Evolutionary conservation across 2,329 filamentous ascomycete species (phyloP), one percentile per base, ranked within the genome.

Genomic region (Ophiostoma angusticollis): DNA sequence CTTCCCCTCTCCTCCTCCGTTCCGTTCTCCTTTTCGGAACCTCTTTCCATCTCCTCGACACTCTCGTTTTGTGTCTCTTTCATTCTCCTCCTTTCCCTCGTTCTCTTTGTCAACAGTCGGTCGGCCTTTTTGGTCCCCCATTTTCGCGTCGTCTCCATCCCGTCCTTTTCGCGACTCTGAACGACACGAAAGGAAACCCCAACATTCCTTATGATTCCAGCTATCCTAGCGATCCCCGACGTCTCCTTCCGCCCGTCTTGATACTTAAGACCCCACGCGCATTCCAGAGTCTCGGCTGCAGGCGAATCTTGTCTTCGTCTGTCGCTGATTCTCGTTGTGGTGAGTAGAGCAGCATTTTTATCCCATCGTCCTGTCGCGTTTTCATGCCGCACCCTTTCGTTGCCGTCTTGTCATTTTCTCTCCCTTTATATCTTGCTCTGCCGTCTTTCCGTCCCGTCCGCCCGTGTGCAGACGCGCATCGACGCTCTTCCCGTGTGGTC

Each of bases 261-360:
- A 18, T n/a, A 14, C 16, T 18, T 17, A 16, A 27, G 27, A 18
- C 17, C 18, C 31, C 25, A 32, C 18, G 19, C 19, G 17, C 31
- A 31, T 42, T 36, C 24, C 19, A 39, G 44, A 48, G 46, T 41
- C 37, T 44, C 31, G 41, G 45, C 34, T 42, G 37, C 41, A 47
- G 46, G 35, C 45, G 45, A 44, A 42, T 21, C 16, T 37, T 14
- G 21, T n/a, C 35, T 40, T 45, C 46, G 46, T 43, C 41, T 48
- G 46, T 35, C 19, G 33, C 42, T 48, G 45, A 45, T 39, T 46
- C 45, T 48, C 46, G 30, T 35, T 18, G 36, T 39, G 42, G 46
- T 48, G 41, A 31, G 45, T 28, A 12, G 6, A 14, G 9, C 29
- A 27, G 16, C 21, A 24, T 14, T 17, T 16, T 17, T 29, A 17